Evolutionary conservation across 2,329 filamentous ascomycete genomes (phyloP), one percentile per base, ranked within the genome.

Genomic region (Colletotrichum gloeosporioides): DNA sequence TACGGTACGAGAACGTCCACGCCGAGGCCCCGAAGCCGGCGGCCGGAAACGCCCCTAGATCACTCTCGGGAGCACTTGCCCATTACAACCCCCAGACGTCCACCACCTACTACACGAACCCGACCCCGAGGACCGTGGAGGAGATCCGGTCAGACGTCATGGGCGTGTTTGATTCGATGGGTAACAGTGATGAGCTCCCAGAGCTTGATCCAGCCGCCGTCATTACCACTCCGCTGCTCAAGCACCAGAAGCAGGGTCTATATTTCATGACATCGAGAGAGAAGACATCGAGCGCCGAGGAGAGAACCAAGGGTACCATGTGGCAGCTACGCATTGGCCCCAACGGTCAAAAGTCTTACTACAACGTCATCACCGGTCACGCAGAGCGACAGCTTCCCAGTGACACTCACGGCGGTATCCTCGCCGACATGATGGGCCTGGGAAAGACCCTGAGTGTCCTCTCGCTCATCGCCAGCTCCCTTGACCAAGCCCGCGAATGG

Each of bases 351-450:
- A 91, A 87, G 69, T 85, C 90, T 18, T 98, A 94, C 83, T 92
- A 93, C 80, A 97, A 99, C 80, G 92, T 98, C 73, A 96, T 99
- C 79, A 98, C 95, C 13, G 94, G 94, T 2, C 89, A 93, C 61
- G 89, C 91, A 34, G 88, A 92, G 78, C 85, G 86, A 25, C 84
- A 89, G 61, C 89, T 90, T 70, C 95, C 95, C 1, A 88, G 90
- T 2, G 91, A 95, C 79, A 92, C 93, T 2, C 87, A 92, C 12
- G 95, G 95, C 32, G 95, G 95, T 4, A 92, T 96, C 44, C 86
- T 96, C 25, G 95, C 94, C 16, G 95, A 96, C 82, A 95, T 96
- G 92, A 97, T 97, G 95, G 95, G 95, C 31, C 87, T 96, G n/a
- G 95, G 95, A 10, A 97, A 96, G 85, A 96, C 95, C 0, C 84